Base-by-base conservation (phyloP, 441 rosid genomes). In the Flueggea neowawraea region DNA sequence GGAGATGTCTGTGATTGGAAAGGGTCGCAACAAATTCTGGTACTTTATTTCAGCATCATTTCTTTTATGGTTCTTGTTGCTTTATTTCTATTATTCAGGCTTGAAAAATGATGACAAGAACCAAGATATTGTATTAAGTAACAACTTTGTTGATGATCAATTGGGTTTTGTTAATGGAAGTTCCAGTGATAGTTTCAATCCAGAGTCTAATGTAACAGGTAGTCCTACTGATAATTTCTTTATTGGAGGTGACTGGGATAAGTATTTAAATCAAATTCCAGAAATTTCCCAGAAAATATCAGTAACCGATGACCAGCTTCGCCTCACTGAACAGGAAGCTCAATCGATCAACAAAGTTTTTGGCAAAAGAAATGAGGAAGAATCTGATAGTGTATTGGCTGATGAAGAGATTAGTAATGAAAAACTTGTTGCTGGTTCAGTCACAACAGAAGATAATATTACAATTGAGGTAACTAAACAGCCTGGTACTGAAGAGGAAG, bases 41-140 rank as follows among this genome's bases (percentile, higher is more conserved):
- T 84, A 82, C 73, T 52, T 78, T 6, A 56, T 86, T 33, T 63
- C 75, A 50, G 73, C 73, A 65, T 58, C 72, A 53, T 73, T 75
- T 61, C 61, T 79, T 62, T 68, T 79, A 3, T 80, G 88, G 90
- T 64, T 84, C 64, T 57, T 74, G 28, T 69, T 84, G 71, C 71
- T 84, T 60, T 80, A 70, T 72, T 69, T 78, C 36, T 81, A 68
- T 68, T 67, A 71, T 57, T 85, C 86, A 11, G 73, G 80, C 9
- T 55, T 61, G 12, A 63, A 70, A 15, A 71, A 67, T 60, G 64
- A 56, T 57, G 64, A 54, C 60, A 57, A 62, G 57, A 72, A 64
- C 22, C 80, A 65, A 32, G 66, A 66, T 17, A 17, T 16, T 60
- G 63, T 69, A 43, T 67, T 67, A 45, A 68, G 58, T 44, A 61